Base-by-base conservation (phyloP, 129 eudicot species). In the Pseudognaphalium luteoalbum region DNA sequence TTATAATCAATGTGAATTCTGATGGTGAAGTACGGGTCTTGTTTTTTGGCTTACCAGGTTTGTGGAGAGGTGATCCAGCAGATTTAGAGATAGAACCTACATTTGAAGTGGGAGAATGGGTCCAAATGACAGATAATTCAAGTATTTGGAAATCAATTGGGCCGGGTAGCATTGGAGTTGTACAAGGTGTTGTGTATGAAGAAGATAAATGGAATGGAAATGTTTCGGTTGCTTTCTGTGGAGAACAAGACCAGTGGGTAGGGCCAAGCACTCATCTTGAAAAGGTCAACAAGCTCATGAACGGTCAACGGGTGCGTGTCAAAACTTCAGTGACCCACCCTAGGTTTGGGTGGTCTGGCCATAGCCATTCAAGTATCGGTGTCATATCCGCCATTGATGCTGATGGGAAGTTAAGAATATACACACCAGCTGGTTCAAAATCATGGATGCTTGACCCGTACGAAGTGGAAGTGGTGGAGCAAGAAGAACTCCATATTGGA, bases 21-120 rank as follows among this genome's bases (percentile, higher is more conserved):
- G 89, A 89, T 72, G 96, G 97, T 78, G 99, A 94, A 80, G 90
- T 94, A 44, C 83, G 99, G 60, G 86, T 94, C 3, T 78, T 87
- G 17, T 87, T 94, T 81, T 83, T 74, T 22, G 96, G 97, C 59
- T 74, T 89, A 75, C 79, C 83, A 19, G 97, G 97, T n/a, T 64
- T 91, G 52, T 94, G 99, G 99, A 84, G 80, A 80, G 99, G 90
- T 15, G 99, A 94, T 75, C 99, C 99, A 10, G 97, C 96, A 20
- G 97, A 94, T 78, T 78, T 94, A 12, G 93, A 94, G 80, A 73
- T 85, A 16, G 96, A 91, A 73, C 87, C 78, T 28, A 85, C 88
- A 56, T 89, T 88, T 74, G 99, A 89, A 77, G 96, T 89, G 58
- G 97, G 97, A 60, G 99, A 91, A 72, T 94, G 99, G 99, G 97